A percentile compares a stretch with the other conserved stretches of the same genome.
phyloP scores from a whole-genome alignment of 2,329 filamentous ascomycete genomes.

The Botryosphaeria dothidea region DNA sequence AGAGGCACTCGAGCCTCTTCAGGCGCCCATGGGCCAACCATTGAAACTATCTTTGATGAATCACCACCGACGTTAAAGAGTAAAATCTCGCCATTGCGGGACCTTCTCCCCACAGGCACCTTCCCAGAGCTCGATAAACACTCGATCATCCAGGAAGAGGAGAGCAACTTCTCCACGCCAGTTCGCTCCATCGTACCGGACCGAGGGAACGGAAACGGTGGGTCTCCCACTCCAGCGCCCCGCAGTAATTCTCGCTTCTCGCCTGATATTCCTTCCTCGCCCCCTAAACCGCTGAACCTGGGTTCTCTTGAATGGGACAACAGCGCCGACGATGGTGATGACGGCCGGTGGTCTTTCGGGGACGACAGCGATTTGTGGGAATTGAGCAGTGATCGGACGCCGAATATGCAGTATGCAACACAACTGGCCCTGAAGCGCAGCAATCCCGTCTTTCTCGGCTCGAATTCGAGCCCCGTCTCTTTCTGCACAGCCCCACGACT shows the following conservation, averaged over 20 bases:
- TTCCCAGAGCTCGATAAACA: conserved; percentile 42
- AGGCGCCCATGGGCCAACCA: conserved; percentile 66
- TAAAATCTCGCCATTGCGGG: conserved; percentile 48
- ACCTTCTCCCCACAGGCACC: conserved; percentile 50
- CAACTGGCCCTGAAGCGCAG: conserved; percentile 36
- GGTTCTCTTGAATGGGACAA: conserved; percentile 43
- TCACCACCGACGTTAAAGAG: conserved; percentile 58
- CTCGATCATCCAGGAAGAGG: conserved; percentile 53
- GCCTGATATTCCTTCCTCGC: conserved; percentile 45
- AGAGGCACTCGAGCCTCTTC: conserved; percentile 66
- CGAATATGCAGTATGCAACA: conserved; percentile 31
- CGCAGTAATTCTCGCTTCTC: conserved; percentile 40
- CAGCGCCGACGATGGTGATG: conserved; percentile 38
- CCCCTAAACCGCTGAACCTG: conserved; percentile 44
- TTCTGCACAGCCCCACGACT: neutral
- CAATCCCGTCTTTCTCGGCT: conserved; percentile 31
- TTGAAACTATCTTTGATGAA: conserved; percentile 81
- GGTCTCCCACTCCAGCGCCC: conserved; percentile 34
- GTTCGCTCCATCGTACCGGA: conserved; percentile 38
- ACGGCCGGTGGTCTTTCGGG: conserved; percentile 44
- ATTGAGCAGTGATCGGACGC: conserved; percentile 37
- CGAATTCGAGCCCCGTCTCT: conserved; percentile 31
- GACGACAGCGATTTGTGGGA: conserved; percentile 40
- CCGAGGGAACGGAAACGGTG: conserved; percentile 37
- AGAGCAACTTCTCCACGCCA: conserved; percentile 48